Evolutionary conservation across 2,329 filamentous ascomycete genomes (phyloP), one percentile per base, ranked within the genome.

Genomic region (Fusarium oxysporum): DNA sequence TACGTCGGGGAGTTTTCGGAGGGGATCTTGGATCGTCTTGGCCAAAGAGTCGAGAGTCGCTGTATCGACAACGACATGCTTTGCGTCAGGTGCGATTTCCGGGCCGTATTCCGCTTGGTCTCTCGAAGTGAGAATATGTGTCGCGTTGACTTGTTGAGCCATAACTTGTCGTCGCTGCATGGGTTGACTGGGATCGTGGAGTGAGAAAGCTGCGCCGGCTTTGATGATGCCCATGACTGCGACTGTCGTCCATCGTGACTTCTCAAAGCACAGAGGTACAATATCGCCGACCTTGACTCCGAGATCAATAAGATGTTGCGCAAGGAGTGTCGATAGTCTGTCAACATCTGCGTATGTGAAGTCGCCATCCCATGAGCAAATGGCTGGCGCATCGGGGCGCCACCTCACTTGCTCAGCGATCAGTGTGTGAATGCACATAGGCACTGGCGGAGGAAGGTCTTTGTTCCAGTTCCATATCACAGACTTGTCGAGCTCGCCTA

Each of bases 1-100:
- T n/a, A 87, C 83, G 0, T 64, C 54, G 0, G 83, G 83, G 3
- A 84, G 75, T 14, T 56, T 71, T 40, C 50, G 73, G 7, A 70
- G 65, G 12, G 67, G 65, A 35, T 65, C 68, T 21, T 71, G 47
- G 3, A 60, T 65, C 19, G 67, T 73, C 32, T 67, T 41, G n/a
- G 62, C 75, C 10, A 77, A 38, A 13, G 65, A 65, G 14, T 28
- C n/a, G 12, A 76, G 51, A 21, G 65, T 44, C 11, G 56, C 41
- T 4, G 58, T 63, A 21, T 77, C 75, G 9, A 77, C 65, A 17
- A 73, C 55, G 13, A 76, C 55, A 19, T 73, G 67, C 30, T 70
- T 65, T 1, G 75, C 73, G 3, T 68, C 57, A 17, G 73, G 71
- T 21, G 75, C 73, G 14, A 75, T 77, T 23, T 68, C 70, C 2